These are phyloP conservation scores for Colletotrichum lini DNA, from an alignment of 2,329 filamentous ascomycete species.

Conservation along the genomic window DNA sequence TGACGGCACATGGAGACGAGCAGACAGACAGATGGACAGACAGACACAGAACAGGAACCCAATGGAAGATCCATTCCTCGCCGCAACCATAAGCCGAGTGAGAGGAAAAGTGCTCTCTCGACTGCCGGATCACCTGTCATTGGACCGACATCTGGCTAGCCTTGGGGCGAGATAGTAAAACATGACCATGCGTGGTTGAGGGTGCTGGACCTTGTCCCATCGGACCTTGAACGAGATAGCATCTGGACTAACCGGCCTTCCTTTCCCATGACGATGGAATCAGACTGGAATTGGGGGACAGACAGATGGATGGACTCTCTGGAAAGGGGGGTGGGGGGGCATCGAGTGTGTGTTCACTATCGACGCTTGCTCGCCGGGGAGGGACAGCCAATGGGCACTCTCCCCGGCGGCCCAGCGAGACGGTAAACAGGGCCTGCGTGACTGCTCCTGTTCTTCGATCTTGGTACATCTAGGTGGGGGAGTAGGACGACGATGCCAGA, in stretches of 20 bases:
- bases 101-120: conserved; percentile 23
- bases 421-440: conserved; percentile 28
- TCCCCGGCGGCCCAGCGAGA: conserved; percentile 38
- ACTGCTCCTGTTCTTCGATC: conserved; percentile 31
- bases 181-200: conserved; percentile 35
- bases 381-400: conserved; percentile 28
- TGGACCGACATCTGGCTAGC: conserved; percentile 29
- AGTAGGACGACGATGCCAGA: conserved; percentile 31
- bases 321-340: neutral
- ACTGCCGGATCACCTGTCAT: conserved; percentile 19
- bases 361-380: conserved; percentile 22
- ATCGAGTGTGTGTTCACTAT: conserved; percentile 12
- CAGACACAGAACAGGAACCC: conserved; percentile 1
- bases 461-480: conserved; percentile 9
- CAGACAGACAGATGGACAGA: neutral
- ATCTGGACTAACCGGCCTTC: conserved; percentile 29
- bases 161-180: conserved; percentile 35
- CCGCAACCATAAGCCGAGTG: conserved; percentile 30
- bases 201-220: conserved; percentile 20
- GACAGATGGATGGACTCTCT: neutral
- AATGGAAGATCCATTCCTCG: conserved; percentile 39
- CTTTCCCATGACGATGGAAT: conserved; percentile 2
- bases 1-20: neutral
- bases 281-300: conserved; percentile 4
- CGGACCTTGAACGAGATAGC: conserved; percentile 14